phyloP scores from a whole-genome alignment of 2,329 filamentous ascomycete genomes.

The Metarhizium humberi region DNA sequence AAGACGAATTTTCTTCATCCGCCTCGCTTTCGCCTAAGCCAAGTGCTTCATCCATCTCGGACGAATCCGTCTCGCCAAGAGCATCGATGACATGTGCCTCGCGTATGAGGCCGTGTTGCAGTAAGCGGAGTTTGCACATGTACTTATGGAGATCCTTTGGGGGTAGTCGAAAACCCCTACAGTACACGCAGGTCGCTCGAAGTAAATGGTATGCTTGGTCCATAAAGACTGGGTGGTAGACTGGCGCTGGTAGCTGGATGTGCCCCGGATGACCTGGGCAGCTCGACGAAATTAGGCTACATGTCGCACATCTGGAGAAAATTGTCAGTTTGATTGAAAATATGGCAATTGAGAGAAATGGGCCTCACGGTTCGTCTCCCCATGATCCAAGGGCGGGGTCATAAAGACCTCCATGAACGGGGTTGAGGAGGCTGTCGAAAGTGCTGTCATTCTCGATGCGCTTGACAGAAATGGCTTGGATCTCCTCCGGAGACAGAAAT shows the following conservation, averaged over 20 bases:
- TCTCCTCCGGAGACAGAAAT: conserved; percentile 73
- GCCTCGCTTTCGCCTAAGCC: conserved; percentile 45
- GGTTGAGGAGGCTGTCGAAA: conserved; percentile 87
- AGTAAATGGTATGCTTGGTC: conserved; percentile 82
- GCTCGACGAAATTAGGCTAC: conserved; percentile 68
- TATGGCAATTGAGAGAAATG: conserved; percentile 3
- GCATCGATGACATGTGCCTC: conserved; percentile 53
- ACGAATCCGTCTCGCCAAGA: conserved; percentile 33
- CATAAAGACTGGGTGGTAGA: conserved; percentile 96
- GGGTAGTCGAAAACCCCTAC: conserved; percentile 75
- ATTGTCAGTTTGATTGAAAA: conserved; percentile 1
- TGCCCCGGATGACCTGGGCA: conserved; percentile 94
- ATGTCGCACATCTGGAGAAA: conserved; percentile 70
- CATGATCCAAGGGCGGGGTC: conserved; percentile 87
- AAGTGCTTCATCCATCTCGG: conserved; percentile 23
- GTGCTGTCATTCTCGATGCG: conserved; percentile 87
- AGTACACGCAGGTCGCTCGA: conserved; percentile 83
- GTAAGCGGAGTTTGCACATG: conserved; percentile 72
- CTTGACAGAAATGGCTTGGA: conserved; percentile 84
- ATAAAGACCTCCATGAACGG: conserved; percentile 83
- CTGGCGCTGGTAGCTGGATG: conserved; percentile 84
- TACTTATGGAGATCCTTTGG: conserved; percentile 69
- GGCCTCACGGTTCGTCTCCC: conserved; percentile 64
- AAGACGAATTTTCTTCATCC: conserved; percentile 47
- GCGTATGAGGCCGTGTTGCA: conserved; percentile 73